Percentiles rank a stretch among this genome's conserved stretches.
Evolutionary conservation across 2,329 filamentous ascomycete species (phyloP).

Genomic region (Gliomastix tumulicola): DNA sequence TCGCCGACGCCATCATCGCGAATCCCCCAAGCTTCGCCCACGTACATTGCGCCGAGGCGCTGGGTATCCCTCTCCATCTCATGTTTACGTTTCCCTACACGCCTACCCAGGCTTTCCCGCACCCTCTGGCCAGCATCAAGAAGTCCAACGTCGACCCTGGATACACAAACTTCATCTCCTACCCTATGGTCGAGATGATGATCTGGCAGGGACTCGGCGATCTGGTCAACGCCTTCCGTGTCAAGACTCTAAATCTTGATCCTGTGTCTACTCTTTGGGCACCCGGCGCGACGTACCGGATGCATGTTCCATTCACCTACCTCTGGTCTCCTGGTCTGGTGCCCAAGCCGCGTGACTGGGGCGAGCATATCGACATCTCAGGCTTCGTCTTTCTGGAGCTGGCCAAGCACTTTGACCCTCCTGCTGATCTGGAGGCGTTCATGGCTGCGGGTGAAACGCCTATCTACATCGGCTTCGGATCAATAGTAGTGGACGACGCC

Average conservation of each 20-base stretch:
- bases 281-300: conserved; percentile 62
- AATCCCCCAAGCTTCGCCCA: conserved; percentile 77
- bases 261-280: conserved; percentile 73
- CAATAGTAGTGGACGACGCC: conserved; percentile 68
- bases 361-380: conserved; percentile 62
- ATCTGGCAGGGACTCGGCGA: conserved; percentile 86
- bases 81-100: conserved; percentile 89
- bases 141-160: conserved; percentile 63
- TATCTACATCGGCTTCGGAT: conserved; percentile 71
- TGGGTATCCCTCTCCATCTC: conserved; percentile 71
- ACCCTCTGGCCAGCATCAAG: conserved; percentile 71
- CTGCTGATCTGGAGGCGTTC: conserved; percentile 47
- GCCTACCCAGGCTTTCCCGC: conserved; percentile 68
- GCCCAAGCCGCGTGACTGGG: conserved; percentile 63
- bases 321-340: conserved; percentile 62
- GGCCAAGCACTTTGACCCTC: conserved; percentile 53
- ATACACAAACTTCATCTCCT: conserved; percentile 75
- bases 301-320: conserved; percentile 72
- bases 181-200: conserved; percentile 77
- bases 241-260: conserved; percentile 62
- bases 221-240: conserved; percentile 67
- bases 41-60: conserved; percentile 70
- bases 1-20: conserved; percentile 77
- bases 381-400: conserved; percentile 74
- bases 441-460: conserved; percentile 49